Evolutionary conservation across 2,329 filamentous ascomycete species (phyloP).

Genomic region (Blastomyces percursus): DNA sequence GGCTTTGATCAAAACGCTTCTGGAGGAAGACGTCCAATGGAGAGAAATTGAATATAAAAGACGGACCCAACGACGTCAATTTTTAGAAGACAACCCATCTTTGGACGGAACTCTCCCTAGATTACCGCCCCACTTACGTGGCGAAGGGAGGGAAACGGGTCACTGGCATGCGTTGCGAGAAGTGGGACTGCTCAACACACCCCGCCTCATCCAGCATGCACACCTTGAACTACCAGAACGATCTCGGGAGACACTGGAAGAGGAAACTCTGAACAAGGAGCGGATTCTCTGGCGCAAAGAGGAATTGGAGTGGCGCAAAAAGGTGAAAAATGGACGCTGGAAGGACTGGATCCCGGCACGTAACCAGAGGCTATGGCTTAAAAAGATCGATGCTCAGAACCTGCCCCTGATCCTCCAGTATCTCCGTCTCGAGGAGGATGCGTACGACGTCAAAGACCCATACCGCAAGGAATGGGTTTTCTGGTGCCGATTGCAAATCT

Average conservation of each 20-base stretch:
- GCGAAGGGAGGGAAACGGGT: neutral
- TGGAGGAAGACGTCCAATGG: conserved; percentile 11
- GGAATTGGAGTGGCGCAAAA: neutral
- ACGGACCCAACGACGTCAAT: neutral
- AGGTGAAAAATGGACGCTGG: neutral
- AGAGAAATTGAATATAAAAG: neutral
- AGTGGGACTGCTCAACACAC: neutral
- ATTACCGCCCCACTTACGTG: neutral
- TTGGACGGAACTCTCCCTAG: neutral
- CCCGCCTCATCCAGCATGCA: neutral
- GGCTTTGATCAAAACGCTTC: conserved; percentile 5
- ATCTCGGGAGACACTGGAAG: neutral
- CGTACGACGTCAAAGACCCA: neutral
- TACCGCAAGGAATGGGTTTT: conserved; percentile 5
- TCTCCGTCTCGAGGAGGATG: conserved; percentile 1
- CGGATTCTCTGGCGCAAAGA: conserved; percentile 5
- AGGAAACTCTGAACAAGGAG: neutral
- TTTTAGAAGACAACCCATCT: neutral
- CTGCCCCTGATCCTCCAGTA: neutral
- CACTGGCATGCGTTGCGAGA: conserved; percentile 1
- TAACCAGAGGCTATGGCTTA: neutral
- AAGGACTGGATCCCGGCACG: conserved; percentile 1
- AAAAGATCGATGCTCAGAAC: neutral
- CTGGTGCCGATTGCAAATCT: conserved; percentile 4
- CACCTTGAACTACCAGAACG: conserved; percentile 2